Conservation (phyloP, 148 eudicot species). For the Silene conica region DNA sequence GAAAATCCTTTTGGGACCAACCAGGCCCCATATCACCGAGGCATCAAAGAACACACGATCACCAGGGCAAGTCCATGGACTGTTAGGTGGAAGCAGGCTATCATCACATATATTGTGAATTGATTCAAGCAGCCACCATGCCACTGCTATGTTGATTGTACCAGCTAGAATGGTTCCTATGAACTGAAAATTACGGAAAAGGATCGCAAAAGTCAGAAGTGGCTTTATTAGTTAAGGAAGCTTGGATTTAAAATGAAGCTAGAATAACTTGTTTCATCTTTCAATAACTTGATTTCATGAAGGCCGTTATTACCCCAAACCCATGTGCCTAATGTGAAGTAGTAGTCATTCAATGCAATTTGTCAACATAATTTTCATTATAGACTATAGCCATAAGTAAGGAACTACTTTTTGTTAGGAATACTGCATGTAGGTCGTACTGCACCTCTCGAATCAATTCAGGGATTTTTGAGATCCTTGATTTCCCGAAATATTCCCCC, state of each 20-base stretch:
- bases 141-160: constrained; percentile 75
- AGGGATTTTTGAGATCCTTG: too few species aligned
- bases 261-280: not conserved
- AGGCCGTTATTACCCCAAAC: too few species aligned
- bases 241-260: not conserved
- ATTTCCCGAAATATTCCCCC: too few species aligned
- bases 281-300: not conserved
- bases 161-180: constrained; percentile 96
- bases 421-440: too few species aligned
- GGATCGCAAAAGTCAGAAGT: not conserved
- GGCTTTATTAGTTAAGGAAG: not conserved
- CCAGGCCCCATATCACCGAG: constrained; percentile 95
- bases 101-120: constrained; percentile 75
- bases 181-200: constrained; percentile 42
- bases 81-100: constrained; percentile 67
- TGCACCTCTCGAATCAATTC: too few species aligned
- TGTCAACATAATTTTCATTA: too few species aligned
- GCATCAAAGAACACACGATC: constrained; percentile 94
- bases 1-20: constrained; percentile 85
- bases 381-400: too few species aligned
- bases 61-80: constrained; percentile 96
- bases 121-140: constrained; percentile 79
- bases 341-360: too few species aligned
- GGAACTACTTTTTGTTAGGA: too few species aligned
- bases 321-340: too few species aligned